These are phyloP conservation scores for Coemansia aciculifera DNA, from an alignment of 192 early-diverging fungal species.

Conservation along the genomic window DNA sequence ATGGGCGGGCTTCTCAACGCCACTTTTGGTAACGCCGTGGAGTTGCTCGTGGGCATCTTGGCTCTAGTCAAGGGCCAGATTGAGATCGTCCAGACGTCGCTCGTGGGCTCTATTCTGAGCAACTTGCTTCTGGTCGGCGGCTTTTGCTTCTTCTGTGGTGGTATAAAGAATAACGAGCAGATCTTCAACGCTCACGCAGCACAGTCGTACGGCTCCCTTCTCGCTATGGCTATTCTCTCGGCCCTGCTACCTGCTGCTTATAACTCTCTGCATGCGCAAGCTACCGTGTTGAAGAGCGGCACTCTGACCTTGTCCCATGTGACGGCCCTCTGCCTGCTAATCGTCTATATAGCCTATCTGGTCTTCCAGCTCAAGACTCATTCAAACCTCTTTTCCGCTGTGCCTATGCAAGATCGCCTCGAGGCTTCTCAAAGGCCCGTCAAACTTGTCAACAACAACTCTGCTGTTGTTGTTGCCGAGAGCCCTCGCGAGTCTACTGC, in stretches of 20 bases:
- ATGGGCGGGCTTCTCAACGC: constrained; percentile 86
- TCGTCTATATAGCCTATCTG: constrained; percentile 67
- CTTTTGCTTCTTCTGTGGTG: constrained; percentile 83
- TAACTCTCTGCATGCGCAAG: constrained; percentile 44
- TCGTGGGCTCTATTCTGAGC: constrained; percentile 87
- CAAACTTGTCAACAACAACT: not conserved
- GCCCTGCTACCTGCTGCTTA: constrained; percentile 75
- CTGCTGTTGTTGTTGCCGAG: not conserved
- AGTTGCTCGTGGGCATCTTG: constrained; percentile 80
- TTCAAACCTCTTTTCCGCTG: constrained; percentile 57
- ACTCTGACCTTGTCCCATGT: constrained; percentile 64
- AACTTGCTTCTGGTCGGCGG: constrained; percentile 87
- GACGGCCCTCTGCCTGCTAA: constrained; percentile 66
- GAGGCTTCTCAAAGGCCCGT: constrained; percentile 34
- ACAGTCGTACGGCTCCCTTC: constrained; percentile 70
- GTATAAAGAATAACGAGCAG: constrained; percentile 74
- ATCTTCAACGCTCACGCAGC: constrained; percentile 68
- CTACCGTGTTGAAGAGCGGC: constrained; percentile 49
- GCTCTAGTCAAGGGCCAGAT: constrained; percentile 77
- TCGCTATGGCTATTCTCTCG: constrained; percentile 67
- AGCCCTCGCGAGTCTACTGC: constrained; percentile 14
- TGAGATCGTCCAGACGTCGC: constrained; percentile 83
- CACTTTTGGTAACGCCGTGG: constrained; percentile 83
- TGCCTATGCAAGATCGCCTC: constrained; percentile 30
- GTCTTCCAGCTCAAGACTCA: constrained; percentile 84